Evolutionary conservation across 179 eudicot genomes (phyloP).

Genomic region (Heliamphora pulchella): DNA sequence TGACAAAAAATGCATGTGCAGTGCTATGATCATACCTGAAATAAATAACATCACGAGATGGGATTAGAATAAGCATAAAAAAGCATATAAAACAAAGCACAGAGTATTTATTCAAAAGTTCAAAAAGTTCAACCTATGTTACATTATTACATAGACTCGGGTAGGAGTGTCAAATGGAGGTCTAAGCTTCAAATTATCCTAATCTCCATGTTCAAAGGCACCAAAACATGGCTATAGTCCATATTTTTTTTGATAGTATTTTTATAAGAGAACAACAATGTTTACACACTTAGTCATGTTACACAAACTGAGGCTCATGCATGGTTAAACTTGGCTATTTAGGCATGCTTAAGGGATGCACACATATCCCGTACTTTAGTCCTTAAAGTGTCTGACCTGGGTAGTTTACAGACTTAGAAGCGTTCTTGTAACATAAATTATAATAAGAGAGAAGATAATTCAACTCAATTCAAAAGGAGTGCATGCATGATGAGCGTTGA

Average conservation of each 20-base stretch:
- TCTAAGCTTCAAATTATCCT: background rate
- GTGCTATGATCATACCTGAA: constrained; percentile 92
- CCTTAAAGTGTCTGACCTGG: background rate
- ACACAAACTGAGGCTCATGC: background rate
- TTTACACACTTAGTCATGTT: background rate
- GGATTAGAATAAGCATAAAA: constrained; percentile 8
- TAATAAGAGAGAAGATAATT: no score
- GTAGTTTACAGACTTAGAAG: background rate
- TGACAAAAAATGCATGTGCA: constrained; percentile 76
- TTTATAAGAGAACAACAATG: background rate
- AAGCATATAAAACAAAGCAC: background rate
- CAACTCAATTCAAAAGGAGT: no score
- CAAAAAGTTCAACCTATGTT: background rate
- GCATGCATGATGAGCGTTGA: no score
- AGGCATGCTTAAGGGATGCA: background rate
- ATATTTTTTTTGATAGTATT: background rate
- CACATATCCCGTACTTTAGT: no score
- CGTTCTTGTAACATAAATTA: no score
- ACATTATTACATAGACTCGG: background rate
- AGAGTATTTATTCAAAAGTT: background rate
- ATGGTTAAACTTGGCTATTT: background rate
- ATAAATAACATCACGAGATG: constrained; percentile 14
- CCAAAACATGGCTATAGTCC: background rate
- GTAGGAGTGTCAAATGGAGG: background rate
- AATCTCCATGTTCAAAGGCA: background rate